phyloP scores from a whole-genome alignment of 345 rosid species.

The Ricinus communis region DNA sequence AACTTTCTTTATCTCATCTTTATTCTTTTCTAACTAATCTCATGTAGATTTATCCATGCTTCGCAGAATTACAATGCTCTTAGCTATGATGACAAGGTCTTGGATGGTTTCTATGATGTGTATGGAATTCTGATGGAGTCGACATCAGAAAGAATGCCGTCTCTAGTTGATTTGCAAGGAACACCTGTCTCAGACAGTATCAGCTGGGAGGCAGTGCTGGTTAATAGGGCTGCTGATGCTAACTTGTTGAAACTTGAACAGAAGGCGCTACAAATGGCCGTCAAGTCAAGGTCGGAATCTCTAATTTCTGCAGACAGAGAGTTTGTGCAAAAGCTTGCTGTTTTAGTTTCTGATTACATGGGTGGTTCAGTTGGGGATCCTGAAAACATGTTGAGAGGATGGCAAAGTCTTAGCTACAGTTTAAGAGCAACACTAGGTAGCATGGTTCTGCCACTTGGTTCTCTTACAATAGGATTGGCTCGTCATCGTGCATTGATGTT shows the following conservation, averaged over 20 bases:
- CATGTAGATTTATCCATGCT: slow-evolving; percentile 58
- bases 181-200: slow-evolving; percentile 54
- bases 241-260: slow-evolving; percentile 77
- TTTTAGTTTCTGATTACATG: slow-evolving; percentile 85
- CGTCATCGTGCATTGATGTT: slow-evolving; percentile 95
- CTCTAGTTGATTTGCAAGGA: slow-evolving; percentile 87
- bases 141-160: slow-evolving; percentile 68
- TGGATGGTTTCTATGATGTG: slow-evolving; percentile 92
- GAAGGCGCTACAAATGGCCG: slow-evolving; percentile 68
- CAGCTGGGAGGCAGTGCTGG: slow-evolving; percentile 86
- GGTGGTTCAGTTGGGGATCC: slow-evolving; percentile 90
- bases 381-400: slow-evolving; percentile 63
- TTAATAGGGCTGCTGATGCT: slow-evolving; percentile 69
- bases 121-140: slow-evolving; percentile 63
- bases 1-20: slow-evolving; percentile 26
- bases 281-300: slow-evolving; percentile 54
- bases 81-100: slow-evolving; percentile 90
- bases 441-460: slow-evolving; percentile 91
- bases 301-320: slow-evolving; percentile 39
- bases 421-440: slow-evolving; percentile 73
- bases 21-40: slow-evolving; percentile 53
- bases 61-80: slow-evolving; percentile 94
- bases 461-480: slow-evolving; percentile 86
- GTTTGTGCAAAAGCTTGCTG: slow-evolving; percentile 64
- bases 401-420: slow-evolving; percentile 72